Evolutionary conservation across 805 yeast species (phyloP).

Genomic region (Starmerella sp.): DNA sequence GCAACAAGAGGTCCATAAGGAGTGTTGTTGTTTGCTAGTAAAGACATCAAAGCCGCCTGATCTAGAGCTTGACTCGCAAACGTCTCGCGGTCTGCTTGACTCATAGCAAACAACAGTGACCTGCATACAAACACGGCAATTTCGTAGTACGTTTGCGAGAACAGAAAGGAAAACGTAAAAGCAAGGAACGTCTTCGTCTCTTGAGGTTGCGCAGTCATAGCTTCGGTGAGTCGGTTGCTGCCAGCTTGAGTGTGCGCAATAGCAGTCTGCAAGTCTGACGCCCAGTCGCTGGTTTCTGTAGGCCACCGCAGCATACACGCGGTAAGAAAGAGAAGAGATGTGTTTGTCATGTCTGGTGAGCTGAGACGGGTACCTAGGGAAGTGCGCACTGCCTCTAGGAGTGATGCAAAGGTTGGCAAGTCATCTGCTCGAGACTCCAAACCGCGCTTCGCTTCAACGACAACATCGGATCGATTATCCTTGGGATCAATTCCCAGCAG

Average conservation of each 20-base stretch:
- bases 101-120: neutral
- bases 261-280: neutral
- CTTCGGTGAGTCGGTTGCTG: neutral
- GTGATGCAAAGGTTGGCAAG: constrained; percentile 46
- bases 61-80: neutral
- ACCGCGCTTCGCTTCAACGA: constrained; percentile 72
- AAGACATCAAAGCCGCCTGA: neutral
- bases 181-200: neutral
- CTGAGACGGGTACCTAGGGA: constrained; percentile 1
- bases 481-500: constrained; percentile 47
- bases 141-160: neutral
- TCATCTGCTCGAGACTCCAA: constrained; percentile 35
- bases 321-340: neutral
- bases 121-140: neutral
- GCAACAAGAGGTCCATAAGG: constrained; percentile 10
- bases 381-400: constrained; percentile 25
- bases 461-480: constrained; percentile 53
- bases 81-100: neutral
- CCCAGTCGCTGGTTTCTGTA: neutral
- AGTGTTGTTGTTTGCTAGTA: neutral
- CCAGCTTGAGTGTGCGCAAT: neutral
- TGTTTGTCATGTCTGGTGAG: neutral
- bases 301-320: neutral
- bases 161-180: neutral
- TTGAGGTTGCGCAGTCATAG: neutral